These are phyloP conservation scores for Saccharomycopsis guyanensis DNA, from an alignment of 805 yeast species.

Conservation along the genomic window DNA sequence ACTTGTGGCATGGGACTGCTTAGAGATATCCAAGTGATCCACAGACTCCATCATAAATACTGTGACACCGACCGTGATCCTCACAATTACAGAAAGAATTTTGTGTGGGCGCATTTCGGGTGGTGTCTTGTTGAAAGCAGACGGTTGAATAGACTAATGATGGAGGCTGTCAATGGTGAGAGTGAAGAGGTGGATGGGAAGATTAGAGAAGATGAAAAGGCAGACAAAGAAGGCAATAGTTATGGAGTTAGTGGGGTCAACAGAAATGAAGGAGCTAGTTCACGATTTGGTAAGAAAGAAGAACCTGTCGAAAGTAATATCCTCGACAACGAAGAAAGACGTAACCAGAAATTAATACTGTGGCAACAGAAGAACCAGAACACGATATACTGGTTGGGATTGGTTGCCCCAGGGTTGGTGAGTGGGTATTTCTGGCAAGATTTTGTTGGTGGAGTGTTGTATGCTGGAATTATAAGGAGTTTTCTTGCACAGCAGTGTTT, in stretches of 20 bases:
- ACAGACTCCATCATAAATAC: slow-evolving; percentile 84
- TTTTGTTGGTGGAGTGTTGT: slow-evolving; percentile 66
- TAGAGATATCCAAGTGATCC: slow-evolving; percentile 74
- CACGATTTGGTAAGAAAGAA: neutral
- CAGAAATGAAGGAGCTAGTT: neutral
- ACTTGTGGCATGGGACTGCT: slow-evolving; percentile 73
- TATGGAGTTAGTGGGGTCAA: neutral
- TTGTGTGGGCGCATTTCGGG: slow-evolving; percentile 79
- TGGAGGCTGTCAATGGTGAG: neutral
- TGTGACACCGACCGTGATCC: slow-evolving; percentile 90
- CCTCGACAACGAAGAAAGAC: slow-evolving; percentile 33
- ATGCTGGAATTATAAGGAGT: slow-evolving; percentile 70
- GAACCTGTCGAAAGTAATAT: slow-evolving; percentile 38
- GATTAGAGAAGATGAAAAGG: slow-evolving; percentile 12
- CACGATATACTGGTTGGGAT: slow-evolving; percentile 42
- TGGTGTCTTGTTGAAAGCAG: slow-evolving; percentile 57
- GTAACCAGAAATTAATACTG: slow-evolving; percentile 47
- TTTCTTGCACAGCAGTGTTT: slow-evolving; percentile 72
- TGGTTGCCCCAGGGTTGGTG: slow-evolving; percentile 57
- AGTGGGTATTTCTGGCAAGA: slow-evolving; percentile 68
- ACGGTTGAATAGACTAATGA: slow-evolving; percentile 1
- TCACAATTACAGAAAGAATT: slow-evolving; percentile 72
- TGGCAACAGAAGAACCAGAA: slow-evolving; percentile 73
- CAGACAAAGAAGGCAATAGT: neutral
- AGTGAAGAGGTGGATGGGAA: neutral